Percentiles rank a stretch among this genome's conserved stretches.
These are phyloP conservation scores for Verticillium dahliae DNA, from an alignment of 2,329 filamentous ascomycete species.

Conservation along the genomic window DNA sequence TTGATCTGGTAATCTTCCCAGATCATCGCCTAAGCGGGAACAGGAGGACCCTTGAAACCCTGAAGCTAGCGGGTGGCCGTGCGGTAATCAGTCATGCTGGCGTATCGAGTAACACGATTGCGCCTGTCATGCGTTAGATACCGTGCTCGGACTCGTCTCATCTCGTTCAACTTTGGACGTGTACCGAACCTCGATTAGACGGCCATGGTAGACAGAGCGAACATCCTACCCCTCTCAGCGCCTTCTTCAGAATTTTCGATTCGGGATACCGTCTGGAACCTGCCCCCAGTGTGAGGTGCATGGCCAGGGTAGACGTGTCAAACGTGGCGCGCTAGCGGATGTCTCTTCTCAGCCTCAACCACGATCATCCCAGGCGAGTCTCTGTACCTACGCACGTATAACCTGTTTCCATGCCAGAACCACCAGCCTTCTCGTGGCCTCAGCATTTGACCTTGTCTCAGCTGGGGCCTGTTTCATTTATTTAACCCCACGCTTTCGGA, in stretches of 20 bases:
- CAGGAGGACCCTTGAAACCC: neutral
- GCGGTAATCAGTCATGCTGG: neutral
- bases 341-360: slow-evolving; percentile 1
- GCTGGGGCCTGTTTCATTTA: neutral
- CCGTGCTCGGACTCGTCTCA: neutral
- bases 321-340: neutral
- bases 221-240: neutral
- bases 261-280: neutral
- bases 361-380: neutral
- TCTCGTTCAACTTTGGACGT: neutral
- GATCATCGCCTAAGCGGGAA: neutral
- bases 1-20: neutral
- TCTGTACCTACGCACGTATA: neutral
- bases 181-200: neutral
- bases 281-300: neutral
- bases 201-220: neutral
- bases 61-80: neutral
- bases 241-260: neutral
- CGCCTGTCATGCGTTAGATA: neutral
- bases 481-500: neutral
- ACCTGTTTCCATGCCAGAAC: neutral
- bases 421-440: neutral
- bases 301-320: slow-evolving; percentile 1
- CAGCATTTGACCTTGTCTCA: neutral
- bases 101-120: neutral